phyloP scores from a whole-genome alignment of 345 rosid genomes.

The Eucalyptus curtisii region DNA sequence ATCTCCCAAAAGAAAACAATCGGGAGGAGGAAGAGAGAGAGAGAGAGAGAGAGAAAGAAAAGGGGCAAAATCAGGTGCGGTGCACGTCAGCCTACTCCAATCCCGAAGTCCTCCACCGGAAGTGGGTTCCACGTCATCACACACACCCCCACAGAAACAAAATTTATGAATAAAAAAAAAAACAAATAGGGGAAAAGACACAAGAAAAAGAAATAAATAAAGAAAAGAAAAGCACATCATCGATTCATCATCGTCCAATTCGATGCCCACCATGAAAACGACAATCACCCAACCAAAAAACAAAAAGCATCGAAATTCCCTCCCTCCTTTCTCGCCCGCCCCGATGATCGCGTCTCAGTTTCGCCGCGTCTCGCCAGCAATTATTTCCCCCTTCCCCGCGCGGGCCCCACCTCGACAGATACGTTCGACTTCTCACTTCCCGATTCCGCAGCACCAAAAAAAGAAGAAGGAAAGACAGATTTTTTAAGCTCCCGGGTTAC shows the following conservation, averaged over 20 bases:
- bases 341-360: not conserved
- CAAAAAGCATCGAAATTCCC: not conserved
- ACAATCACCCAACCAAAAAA: not conserved
- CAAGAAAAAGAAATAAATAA: not conserved
- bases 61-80: slow-evolving; percentile 14
- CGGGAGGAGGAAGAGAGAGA: not conserved
- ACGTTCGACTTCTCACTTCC: not conserved
- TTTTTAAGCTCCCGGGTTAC: not conserved
- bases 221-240: not conserved
- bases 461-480: no score
- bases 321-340: no score
- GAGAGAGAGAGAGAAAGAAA: not conserved
- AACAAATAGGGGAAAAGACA: not conserved
- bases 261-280: not conserved
- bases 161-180: no score
- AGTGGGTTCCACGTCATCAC: slow-evolving; percentile 61
- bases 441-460: not conserved
- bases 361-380: not conserved
- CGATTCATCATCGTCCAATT: not conserved
- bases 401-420: not conserved
- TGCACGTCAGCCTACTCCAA: slow-evolving; percentile 37
- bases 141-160: not conserved
- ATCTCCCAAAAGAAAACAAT: not conserved
- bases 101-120: slow-evolving; percentile 35
- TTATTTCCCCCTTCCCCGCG: not conserved